A percentile compares a stretch with the other conserved stretches of the same genome.
Conservation (phyloP, 805 yeast genomes). For the Yamadazyma insecticola region DNA sequence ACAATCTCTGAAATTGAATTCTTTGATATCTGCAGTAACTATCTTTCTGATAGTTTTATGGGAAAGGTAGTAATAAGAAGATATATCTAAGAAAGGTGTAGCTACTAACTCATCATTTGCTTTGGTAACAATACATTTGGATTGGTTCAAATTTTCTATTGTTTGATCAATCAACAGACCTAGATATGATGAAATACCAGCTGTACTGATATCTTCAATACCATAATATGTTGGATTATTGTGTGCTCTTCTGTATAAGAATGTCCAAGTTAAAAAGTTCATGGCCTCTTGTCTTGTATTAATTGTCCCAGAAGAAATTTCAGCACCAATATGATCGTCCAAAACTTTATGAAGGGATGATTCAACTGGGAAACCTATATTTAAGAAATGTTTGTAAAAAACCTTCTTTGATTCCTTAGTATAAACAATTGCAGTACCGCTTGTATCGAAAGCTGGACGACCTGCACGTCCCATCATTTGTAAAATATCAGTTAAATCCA, state of each 20-base stretch:
- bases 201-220: slow-evolving; percentile 53
- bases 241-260: slow-evolving; percentile 67
- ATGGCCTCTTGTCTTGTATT: slow-evolving; percentile 62
- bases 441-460: slow-evolving; percentile 74
- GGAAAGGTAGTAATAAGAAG: slow-evolving; percentile 90
- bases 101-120: slow-evolving; percentile 51
- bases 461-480: slow-evolving; percentile 90
- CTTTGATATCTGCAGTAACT: slow-evolving; percentile 47
- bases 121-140: slow-evolving; percentile 58
- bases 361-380: slow-evolving; percentile 80
- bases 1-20: slow-evolving; percentile 54
- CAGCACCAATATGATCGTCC: slow-evolving; percentile 79
- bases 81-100: slow-evolving; percentile 78
- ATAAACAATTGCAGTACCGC: slow-evolving; percentile 72
- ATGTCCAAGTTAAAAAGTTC: slow-evolving; percentile 75
- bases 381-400: slow-evolving; percentile 73
- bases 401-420: slow-evolving; percentile 72
- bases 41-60: slow-evolving; percentile 81
- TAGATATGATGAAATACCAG: slow-evolving; percentile 55
- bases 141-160: slow-evolving; percentile 60
- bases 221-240: slow-evolving; percentile 77
- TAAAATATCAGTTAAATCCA: slow-evolving; percentile 77
- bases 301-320: slow-evolving; percentile 67
- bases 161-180: slow-evolving; percentile 66
- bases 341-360: slow-evolving; percentile 73